Conservation (phyloP, 2,329 filamentous ascomycete species). For the Scytalidium sp. region DNA sequence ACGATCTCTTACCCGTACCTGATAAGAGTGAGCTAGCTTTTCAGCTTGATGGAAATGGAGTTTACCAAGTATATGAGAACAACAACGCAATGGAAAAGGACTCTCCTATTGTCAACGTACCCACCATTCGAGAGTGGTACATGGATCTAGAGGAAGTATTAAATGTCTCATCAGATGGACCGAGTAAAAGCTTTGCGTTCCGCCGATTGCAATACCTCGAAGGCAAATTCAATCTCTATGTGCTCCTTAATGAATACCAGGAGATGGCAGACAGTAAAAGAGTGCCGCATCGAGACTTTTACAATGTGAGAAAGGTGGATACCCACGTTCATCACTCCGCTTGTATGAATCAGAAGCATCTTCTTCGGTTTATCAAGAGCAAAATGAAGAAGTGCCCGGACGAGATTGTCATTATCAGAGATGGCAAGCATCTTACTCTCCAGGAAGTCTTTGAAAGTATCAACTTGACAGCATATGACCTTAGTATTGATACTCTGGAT, state of each 20-base stretch:
- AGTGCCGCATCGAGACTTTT: conserved; percentile 96
- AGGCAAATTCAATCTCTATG: conserved; percentile 94
- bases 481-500: conserved; percentile 97
- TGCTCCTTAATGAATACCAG: conserved; percentile 92
- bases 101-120: conserved; percentile 76
- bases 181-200: conserved; percentile 96
- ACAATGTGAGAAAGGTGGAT: conserved; percentile 98
- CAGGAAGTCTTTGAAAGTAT: conserved; percentile 96
- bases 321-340: conserved; percentile 99
- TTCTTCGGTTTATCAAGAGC: conserved; percentile 97
- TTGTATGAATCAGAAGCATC: conserved; percentile 99
- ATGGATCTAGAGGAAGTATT: conserved; percentile 88
- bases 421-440: conserved; percentile 87
- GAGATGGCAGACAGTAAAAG: conserved; percentile 98
- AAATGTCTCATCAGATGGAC: conserved; percentile 89
- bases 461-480: conserved; percentile 92
- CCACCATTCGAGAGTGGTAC: conserved; percentile 91
- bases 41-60: conserved; percentile 75
- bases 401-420: conserved; percentile 87
- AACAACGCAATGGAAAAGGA: conserved; percentile 57
- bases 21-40: conserved; percentile 69
- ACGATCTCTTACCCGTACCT: conserved; percentile 74
- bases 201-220: conserved; percentile 92
- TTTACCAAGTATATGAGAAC: conserved; percentile 89
- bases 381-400: conserved; percentile 99